Evolutionary conservation across 1,139 yeast species (phyloP).

Genomic region (Pneumocystis canis): DNA sequence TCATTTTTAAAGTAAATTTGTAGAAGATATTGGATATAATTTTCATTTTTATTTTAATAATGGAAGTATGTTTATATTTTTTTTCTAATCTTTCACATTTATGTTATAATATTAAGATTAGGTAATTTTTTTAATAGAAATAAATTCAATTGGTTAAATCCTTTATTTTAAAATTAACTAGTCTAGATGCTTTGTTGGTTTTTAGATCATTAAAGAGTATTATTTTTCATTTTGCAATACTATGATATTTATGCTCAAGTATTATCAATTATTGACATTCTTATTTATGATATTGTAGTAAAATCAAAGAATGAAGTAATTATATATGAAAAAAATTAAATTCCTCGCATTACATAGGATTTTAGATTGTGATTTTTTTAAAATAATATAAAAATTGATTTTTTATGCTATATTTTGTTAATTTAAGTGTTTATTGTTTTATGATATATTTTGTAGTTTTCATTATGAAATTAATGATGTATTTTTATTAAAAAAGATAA

Average conservation of each 20-base stretch:
- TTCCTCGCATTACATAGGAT: conserved; percentile 35
- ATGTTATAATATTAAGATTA: background rate
- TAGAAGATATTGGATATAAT: conserved; percentile 50
- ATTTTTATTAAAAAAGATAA: conserved; percentile 37
- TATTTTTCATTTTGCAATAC: conserved; percentile 56
- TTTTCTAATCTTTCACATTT: conserved; percentile 65
- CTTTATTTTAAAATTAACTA: background rate
- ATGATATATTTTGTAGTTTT: conserved; percentile 61
- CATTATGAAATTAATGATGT: conserved; percentile 57
- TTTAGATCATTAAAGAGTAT: conserved; percentile 78
- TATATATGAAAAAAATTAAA: conserved; percentile 88
- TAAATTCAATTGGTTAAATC: background rate
- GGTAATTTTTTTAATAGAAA: background rate
- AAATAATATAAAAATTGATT: background rate
- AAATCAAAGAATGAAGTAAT: conserved; percentile 50
- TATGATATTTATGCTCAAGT: conserved; percentile 52
- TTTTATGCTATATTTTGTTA: conserved; percentile 22
- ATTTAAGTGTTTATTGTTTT: conserved; percentile 56
- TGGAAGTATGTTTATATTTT: conserved; percentile 76
- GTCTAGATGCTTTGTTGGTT: conserved; percentile 28
- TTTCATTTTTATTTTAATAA: conserved; percentile 50
- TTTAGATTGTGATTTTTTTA: background rate
- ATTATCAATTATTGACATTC: conserved; percentile 68
- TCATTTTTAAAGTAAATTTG: conserved; percentile 61
- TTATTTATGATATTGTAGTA: conserved; percentile 79